Evolutionary conservation across 306 rosid genomes (phyloP), one percentile per base, ranked within the genome.

Genomic region (Canavalia gladiata): DNA sequence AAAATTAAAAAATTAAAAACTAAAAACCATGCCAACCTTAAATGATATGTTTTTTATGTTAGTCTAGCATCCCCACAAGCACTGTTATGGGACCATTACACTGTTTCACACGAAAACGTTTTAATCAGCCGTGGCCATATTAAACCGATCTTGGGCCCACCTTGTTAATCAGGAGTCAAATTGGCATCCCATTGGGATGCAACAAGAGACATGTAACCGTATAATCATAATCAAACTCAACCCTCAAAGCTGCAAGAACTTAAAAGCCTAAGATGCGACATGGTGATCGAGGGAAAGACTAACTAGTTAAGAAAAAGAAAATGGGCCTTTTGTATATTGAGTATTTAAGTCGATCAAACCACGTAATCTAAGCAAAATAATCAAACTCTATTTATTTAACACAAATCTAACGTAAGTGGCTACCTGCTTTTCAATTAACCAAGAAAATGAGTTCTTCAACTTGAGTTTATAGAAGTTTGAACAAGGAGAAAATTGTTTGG

Each of bases 81-180:
- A 18, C 25, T 18, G 25, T 18, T 4, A 28, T 47, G 65, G 75
- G 55, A 37, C 31, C 77, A 10, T 47, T 31, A 5, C 29, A 49
- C 69, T 59, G 77, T 63, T 29, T 47, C 39, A 52, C 73, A 68
- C 73, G 74, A 41, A 80, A 72, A 39, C 84, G 51, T 65, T 47
- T 81, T 47, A 47, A 43, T 12, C 13, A 49, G 28, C 46, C 39
- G 45, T 3, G 72, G 67, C 65, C 64, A 35, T 41, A 35, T 64
- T 43, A 42, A 52, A 12, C 54, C 6, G n/a, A 43, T 66, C 3
- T 37, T 2, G 68, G 82, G 77, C 42, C 81, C 81, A 47, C 72
- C 72, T 29, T 56, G 73, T 60, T 76, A 62, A 52, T 54, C 60
- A 75, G 47, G 13, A 3, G 43, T 79, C 82, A 35, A 25, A 75